Evolutionary conservation across 75 land plant genomes (phyloP).

Genomic region (Pseudotsuga menziesii): DNA sequence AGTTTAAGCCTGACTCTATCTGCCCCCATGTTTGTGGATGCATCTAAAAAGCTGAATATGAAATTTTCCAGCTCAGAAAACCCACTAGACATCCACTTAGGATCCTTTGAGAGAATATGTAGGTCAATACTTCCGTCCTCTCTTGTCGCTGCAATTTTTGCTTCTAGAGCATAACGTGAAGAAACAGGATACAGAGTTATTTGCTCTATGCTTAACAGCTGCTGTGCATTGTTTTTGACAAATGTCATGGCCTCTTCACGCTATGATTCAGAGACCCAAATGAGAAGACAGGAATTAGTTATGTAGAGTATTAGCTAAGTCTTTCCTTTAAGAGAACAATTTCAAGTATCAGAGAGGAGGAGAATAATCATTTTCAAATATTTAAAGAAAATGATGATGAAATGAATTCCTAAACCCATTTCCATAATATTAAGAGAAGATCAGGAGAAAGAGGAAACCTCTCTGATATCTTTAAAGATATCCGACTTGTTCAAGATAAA

Average conservation of each 20-base stretch:
- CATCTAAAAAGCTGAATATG: conserved; percentile 77
- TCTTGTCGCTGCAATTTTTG: conserved; percentile 50
- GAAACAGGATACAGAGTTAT: conserved; percentile 77
- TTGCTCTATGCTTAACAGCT: conserved; percentile 66
- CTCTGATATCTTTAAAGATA: conserved; percentile 49
- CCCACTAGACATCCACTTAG: conserved; percentile 41
- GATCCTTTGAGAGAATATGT: conserved; percentile 21
- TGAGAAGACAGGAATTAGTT: background rate
- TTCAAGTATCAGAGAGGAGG: conserved; percentile 6
- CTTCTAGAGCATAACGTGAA: conserved; percentile 76
- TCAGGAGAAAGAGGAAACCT: conserved; percentile 42
- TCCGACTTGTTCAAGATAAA: conserved; percentile 91
- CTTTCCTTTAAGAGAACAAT: background rate
- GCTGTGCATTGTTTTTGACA: conserved; percentile 62
- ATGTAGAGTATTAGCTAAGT: background rate
- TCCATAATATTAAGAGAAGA: background rate
- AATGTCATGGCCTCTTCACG: conserved; percentile 80
- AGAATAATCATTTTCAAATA: background rate
- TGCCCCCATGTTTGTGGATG: conserved; percentile 62
- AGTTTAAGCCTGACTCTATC: conserved; percentile 82
- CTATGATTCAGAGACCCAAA: background rate
- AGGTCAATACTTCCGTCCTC: conserved; percentile 17
- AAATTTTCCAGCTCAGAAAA: conserved; percentile 75
- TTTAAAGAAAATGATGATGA: conserved; percentile 1
- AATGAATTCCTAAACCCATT: background rate